These are phyloP conservation scores for Eleusine indica DNA, from an alignment of 176 grass and related monocot species.

Conservation along the genomic window DNA sequence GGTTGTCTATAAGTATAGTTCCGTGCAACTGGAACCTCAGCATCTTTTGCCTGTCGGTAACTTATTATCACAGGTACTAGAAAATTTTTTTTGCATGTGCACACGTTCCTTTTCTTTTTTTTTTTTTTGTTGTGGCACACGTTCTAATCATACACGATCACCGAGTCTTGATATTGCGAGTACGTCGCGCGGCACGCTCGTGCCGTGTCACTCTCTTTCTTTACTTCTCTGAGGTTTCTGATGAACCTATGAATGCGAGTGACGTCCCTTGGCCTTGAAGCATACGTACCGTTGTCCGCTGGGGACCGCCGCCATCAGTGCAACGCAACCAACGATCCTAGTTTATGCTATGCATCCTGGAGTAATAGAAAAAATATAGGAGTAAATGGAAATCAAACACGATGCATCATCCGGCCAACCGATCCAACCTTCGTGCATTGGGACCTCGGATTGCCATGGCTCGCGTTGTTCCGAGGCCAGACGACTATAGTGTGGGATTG, in stretches of 20 bases:
- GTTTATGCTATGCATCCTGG: not conserved
- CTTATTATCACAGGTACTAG: too few relatives aligned
- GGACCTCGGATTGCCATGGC: not conserved
- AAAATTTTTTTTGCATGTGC: too few relatives aligned
- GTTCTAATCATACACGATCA: too few relatives aligned
- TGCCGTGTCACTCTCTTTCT: not conserved
- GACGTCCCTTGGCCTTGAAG: constrained; percentile 30
- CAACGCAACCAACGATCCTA: not conserved
- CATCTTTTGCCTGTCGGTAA: too few relatives aligned
- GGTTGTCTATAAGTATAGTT: not conserved
- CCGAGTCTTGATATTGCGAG: too few relatives aligned
- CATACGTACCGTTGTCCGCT: constrained; percentile 7
- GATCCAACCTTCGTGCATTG: not conserved
- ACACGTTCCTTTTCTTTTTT: too few relatives aligned
- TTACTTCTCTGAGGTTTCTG: not conserved
- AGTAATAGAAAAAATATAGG: too few relatives aligned
- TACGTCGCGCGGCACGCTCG: not conserved
- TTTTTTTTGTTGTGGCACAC: too few relatives aligned
- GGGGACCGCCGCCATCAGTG: constrained; percentile 15
- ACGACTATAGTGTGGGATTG: not conserved
- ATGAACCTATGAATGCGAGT: constrained; percentile 35
- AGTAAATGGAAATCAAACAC: too few relatives aligned
- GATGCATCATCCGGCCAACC: too few relatives aligned
- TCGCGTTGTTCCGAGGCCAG: not conserved
- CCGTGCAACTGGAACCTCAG: not conserved